phyloP scores from a whole-genome alignment of 371 early-diverging fungal genomes.

The Rhizoclosmatium hyalinum region DNA sequence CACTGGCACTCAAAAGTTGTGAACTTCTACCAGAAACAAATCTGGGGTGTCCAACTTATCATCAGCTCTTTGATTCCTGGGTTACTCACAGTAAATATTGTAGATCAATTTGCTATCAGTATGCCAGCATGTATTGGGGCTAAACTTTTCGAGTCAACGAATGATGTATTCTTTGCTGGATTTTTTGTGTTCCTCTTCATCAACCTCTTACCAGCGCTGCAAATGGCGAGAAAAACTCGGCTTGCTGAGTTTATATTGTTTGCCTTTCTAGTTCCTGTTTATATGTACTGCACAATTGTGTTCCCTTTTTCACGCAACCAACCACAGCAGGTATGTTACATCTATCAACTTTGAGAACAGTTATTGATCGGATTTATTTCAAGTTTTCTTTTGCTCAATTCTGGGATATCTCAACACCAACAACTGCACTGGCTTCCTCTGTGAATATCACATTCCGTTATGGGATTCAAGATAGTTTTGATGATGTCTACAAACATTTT shows the following conservation, averaged over 20 bases:
- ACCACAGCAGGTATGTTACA: conserved; percentile 35
- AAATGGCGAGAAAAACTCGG: conserved; percentile 26
- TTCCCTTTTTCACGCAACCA: conserved; percentile 37
- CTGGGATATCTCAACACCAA: conserved; percentile 27
- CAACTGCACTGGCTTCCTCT: not conserved
- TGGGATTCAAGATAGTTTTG: conserved; percentile 3
- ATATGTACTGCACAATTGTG: conserved; percentile 20
- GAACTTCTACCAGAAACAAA: conserved; percentile 33
- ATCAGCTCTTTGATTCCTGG: conserved; percentile 21
- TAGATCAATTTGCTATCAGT: conserved; percentile 26
- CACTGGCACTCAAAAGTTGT: conserved; percentile 26
- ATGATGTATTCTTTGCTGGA: conserved; percentile 34
- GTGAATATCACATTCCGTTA: conserved; percentile 20
- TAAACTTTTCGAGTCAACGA: conserved; percentile 30
- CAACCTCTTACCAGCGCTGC: conserved; percentile 37
- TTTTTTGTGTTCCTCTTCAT: conserved; percentile 32
- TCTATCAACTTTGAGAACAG: not conserved
- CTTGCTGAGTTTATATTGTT: conserved; percentile 12
- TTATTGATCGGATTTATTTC: not conserved
- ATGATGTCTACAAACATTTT: too few relatives aligned
- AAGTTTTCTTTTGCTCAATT: conserved; percentile 27
- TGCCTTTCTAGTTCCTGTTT: conserved; percentile 28
- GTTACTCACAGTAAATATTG: conserved; percentile 26
- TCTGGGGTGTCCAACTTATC: conserved; percentile 31
- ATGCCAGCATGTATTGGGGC: conserved; percentile 37